These are phyloP conservation scores for Paracamarosporium sp. DNA, from an alignment of 2,329 filamentous ascomycete species.

Conservation along the genomic window DNA sequence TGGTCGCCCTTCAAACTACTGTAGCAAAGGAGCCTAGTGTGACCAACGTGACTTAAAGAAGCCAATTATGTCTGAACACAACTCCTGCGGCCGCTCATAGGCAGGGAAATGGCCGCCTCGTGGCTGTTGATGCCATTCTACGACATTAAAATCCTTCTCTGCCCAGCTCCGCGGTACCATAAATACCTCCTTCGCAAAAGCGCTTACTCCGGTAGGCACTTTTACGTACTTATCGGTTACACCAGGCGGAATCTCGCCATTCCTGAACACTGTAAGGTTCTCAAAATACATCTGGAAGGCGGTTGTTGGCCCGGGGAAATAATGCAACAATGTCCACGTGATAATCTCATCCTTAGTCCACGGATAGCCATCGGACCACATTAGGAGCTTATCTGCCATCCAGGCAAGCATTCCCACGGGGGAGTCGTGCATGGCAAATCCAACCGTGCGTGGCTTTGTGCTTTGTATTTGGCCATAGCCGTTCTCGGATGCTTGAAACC, in stretches of 20 bases:
- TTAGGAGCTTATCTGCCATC: slow-evolving; percentile 6
- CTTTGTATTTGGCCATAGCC: slow-evolving; percentile 6
- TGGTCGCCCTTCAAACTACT: too few species aligned
- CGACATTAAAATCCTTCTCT: neutral
- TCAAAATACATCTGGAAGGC: slow-evolving; percentile 7
- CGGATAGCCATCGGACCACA: slow-evolving; percentile 6
- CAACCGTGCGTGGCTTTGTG: slow-evolving; percentile 7
- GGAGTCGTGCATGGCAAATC: slow-evolving; percentile 7
- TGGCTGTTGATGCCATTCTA: neutral
- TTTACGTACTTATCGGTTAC: neutral
- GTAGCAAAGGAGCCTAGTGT: neutral
- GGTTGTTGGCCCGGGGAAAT: slow-evolving; percentile 1
- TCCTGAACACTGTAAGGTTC: neutral
- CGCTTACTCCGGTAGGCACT: neutral
- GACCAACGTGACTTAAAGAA: neutral
- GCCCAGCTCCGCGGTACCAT: slow-evolving; percentile 4
- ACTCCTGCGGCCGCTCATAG: neutral
- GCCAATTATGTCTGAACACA: neutral
- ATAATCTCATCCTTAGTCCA: slow-evolving; percentile 10
- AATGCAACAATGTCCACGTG: slow-evolving; percentile 6
- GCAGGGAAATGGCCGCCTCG: neutral
- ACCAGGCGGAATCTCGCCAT: neutral
- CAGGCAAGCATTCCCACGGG: slow-evolving; percentile 9
- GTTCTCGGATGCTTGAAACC: neutral
- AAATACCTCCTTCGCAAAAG: slow-evolving; percentile 1